Base-by-base conservation (phyloP, 1,284 basidiomycete genomes). In the Irpex sp. region DNA sequence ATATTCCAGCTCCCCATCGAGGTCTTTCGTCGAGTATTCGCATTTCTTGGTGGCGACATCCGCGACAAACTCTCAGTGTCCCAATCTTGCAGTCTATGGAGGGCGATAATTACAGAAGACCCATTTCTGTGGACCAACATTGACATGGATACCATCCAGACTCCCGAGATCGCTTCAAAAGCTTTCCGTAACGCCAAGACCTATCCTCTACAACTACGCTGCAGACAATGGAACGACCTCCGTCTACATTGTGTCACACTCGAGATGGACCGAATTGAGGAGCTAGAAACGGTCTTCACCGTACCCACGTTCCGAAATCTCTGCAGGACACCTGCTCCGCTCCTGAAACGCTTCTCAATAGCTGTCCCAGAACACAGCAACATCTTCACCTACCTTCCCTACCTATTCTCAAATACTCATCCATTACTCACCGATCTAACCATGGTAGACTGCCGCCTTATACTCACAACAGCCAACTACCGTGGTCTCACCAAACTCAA, bases 91-190 rank as follows among this genome's bases (percentile, higher is more conserved):
- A 21, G 34, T n/a, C 31, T 55, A 0, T 63, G 62, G 62, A 26
- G 62, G 26, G 47, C 19, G 1, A 57, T 60, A 7, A 15, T 38
- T 36, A 38, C 40, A 3, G n/a, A 52, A 19, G 26, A 40, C 59
- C 62, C 62, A 17, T 59, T 55, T 15, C 34, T 63, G 58, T 63
- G 62, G 62, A 54, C 58, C 21, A 52, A 21, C 11, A n/a, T 55
- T n/a, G 51, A 47, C 44, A 19, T 52, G 9, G 54, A 17, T 26
- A 63, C 49, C 11, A 59, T 58, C 17, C 15, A n/a, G 15, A 60
- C 21, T 47, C 15, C 34, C 17, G 44, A 36, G 26, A 58, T 36
- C 26, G 62, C 58, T 13, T 63, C 58, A 2, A 52, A 47, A 38
- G 58, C 55, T 13, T 55, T 59, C 51, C 57, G 44, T 9, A 48